Evolutionary conservation across 164 flowering plant species (phyloP).

Genomic region (Aristolochia fimbriata): DNA sequence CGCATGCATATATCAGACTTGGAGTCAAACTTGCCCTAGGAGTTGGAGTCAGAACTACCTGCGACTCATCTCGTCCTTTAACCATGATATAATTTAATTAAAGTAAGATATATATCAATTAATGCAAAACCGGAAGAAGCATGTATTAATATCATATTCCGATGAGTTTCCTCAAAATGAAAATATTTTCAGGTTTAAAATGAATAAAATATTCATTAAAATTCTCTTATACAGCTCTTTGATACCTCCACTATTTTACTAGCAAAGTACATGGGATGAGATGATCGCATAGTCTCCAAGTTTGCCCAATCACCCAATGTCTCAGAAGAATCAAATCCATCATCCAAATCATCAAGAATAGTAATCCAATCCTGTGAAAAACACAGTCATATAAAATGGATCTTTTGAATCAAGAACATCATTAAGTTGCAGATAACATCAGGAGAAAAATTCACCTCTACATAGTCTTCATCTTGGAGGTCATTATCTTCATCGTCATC

Average conservation of each 20-base stretch:
- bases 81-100: too few relatives aligned
- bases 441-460: not conserved
- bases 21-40: too few relatives aligned
- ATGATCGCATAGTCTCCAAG: slow-evolving; percentile 84
- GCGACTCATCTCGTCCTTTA: too few relatives aligned
- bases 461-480: too few relatives aligned
- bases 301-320: slow-evolving; percentile 84
- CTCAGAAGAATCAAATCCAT: slow-evolving; percentile 48
- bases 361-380: slow-evolving; percentile 65
- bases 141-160: too few relatives aligned
- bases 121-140: too few relatives aligned
- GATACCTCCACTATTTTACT: slow-evolving; percentile 66
- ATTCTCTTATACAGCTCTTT: not conserved
- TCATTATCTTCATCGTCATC: slow-evolving; percentile 34
- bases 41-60: too few relatives aligned
- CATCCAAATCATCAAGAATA: slow-evolving; percentile 60
- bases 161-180: too few relatives aligned
- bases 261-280: slow-evolving; percentile 91
- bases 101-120: too few relatives aligned
- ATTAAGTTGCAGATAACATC: slow-evolving; percentile 1
- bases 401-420: not conserved
- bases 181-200: too few relatives aligned
- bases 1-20: too few relatives aligned
- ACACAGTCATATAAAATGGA: slow-evolving; percentile 3
- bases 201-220: too few relatives aligned